Base-by-base conservation (phyloP, 805 yeast species). In the Candida qinlingensis region DNA sequence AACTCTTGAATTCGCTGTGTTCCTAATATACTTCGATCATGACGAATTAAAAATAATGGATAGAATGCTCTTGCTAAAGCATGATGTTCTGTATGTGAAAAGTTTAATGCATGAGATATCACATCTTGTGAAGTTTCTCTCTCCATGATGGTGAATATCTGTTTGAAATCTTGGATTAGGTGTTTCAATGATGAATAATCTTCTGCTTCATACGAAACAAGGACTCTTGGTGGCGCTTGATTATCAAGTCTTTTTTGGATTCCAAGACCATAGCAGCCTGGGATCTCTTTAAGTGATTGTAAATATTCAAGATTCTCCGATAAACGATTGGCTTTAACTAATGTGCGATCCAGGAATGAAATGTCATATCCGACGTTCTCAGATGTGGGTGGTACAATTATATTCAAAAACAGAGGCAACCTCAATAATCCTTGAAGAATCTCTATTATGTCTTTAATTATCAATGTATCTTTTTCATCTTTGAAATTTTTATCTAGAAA, bases 31-130 rank as follows among this genome's bases (percentile, higher is more conserved):
- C 80, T 68, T 46, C 74, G 75, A 60, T 84, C 82, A 57, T 84
- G 87, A 51, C 88, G 68, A 7, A 85, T 69, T 27, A 84, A 66
- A 56, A 76, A 81, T 26, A 83, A 65, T 47, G 84, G 87, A 55
- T 82, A 75, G 9, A 82, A 56, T 2, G 86, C 85, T 50, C 91
- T 72, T 1, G 83, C 74, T n/a, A 86, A 43, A 2, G 67, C 68
- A 55, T 71, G 74, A 42, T 70, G 74, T 5, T 54, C 45, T 3
- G 56, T 45, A 39, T 66, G 60, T 37, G 69, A 65, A 54, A 71
- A 70, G 46, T 63, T 63, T 12, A 50, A 45, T 0, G 70, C 66
- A 52, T 64, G 69, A 37, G 62, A 63, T 3, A 61, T 47, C 6
- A 65, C 52, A 47, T 70, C 74, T 9, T 57, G 35, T 0, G 64